phyloP scores from a whole-genome alignment of 768 basidiomycete genomes.

The Rhizopogon rudus region DNA sequence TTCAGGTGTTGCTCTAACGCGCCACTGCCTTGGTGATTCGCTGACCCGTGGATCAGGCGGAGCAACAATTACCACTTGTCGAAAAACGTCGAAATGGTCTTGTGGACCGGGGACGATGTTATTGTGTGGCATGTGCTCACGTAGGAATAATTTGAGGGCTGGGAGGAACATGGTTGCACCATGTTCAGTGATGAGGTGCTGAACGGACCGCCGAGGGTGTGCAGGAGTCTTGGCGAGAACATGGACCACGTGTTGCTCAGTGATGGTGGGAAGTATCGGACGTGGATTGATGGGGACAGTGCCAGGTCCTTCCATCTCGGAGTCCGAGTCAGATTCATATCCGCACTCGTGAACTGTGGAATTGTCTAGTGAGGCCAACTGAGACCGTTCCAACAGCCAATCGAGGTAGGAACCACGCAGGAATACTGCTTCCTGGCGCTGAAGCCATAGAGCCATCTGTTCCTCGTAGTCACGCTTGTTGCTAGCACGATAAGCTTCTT shows the following conservation, averaged over 20 bases:
- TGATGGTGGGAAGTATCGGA: no score
- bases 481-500: slow-evolving; percentile 21
- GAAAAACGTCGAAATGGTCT: slow-evolving; percentile 2
- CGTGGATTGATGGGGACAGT: no score
- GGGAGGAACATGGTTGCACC: slow-evolving; percentile 4
- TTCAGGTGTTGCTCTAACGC: not conserved
- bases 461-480: slow-evolving; percentile 23
- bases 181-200: not conserved
- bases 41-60: not conserved
- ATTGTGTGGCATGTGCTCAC: not conserved
- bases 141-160: not conserved
- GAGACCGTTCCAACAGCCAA: slow-evolving; percentile 10
- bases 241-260: no score
- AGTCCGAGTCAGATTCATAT: no score
- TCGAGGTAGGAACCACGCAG: slow-evolving; percentile 21
- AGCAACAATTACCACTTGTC: not conserved
- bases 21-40: not conserved
- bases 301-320: no score
- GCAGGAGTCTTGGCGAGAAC: not conserved
- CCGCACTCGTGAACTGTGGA: no score
- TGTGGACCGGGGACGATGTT: not conserved
- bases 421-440: slow-evolving; percentile 28
- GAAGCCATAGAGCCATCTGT: slow-evolving; percentile 38
- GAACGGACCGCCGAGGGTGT: not conserved
- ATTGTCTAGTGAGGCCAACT: no score